phyloP scores from a whole-genome alignment of 345 rosid species.

The Trapa bicornis region DNA sequence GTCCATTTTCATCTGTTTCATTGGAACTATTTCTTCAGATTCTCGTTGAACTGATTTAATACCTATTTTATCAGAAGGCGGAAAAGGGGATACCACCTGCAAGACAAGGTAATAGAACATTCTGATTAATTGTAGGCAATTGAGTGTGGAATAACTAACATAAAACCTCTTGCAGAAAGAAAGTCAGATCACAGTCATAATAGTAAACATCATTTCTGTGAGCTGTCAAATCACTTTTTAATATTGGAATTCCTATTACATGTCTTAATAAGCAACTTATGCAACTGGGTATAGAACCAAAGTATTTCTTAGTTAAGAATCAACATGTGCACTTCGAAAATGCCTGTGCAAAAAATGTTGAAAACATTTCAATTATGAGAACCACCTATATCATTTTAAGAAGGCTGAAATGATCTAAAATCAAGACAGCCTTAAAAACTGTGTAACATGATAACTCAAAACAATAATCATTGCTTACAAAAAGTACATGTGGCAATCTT shows the following conservation, averaged over 20 bases:
- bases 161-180: too few species aligned
- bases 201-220: not conserved
- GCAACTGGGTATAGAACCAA: not conserved
- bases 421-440: not conserved
- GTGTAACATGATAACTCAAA: not conserved
- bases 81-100: slow-evolving; percentile 79
- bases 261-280: not conserved
- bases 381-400: too few species aligned
- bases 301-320: not conserved
- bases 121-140: too few species aligned
- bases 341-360: not conserved
- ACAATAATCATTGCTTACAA: not conserved
- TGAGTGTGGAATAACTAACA: too few species aligned
- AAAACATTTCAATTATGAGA: not conserved
- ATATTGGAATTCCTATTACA: not conserved
- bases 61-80: slow-evolving; percentile 97
- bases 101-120: not conserved
- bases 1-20: slow-evolving; percentile 98
- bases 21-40: slow-evolving; percentile 85
- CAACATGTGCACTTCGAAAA: not conserved
- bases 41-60: slow-evolving; percentile 95
- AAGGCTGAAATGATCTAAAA: not conserved
- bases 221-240: not conserved
- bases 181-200: too few species aligned
- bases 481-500: too few species aligned